Percentiles rank a stretch among this genome's conserved stretches.
These are phyloP conservation scores for Aspergillus biplanus DNA, from an alignment of 495 filamentous ascomycete genomes.

Conservation along the genomic window DNA sequence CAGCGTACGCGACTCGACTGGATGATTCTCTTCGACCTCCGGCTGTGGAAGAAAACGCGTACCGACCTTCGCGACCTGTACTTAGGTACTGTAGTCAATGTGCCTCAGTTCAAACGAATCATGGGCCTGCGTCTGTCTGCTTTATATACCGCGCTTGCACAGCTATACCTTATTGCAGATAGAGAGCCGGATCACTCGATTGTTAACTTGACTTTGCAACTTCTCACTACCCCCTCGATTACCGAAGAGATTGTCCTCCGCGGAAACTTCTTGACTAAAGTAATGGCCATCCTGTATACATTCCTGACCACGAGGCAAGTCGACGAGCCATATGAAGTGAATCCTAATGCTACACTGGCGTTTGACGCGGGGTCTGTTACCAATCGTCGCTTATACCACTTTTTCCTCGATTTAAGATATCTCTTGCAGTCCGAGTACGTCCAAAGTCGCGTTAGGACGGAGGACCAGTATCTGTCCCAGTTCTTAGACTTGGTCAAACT, in stretches of 20 bases:
- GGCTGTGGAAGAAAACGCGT: slow-evolving; percentile 94
- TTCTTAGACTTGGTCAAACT: slow-evolving; percentile 95
- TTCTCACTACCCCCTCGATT: slow-evolving; percentile 94
- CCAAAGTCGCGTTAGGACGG: slow-evolving; percentile 76
- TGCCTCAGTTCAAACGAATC: slow-evolving; percentile 95
- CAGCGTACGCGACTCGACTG: slow-evolving; percentile 90
- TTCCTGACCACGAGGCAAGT: slow-evolving; percentile 96
- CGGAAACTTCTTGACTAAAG: slow-evolving; percentile 94
- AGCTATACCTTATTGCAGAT: slow-evolving; percentile 95
- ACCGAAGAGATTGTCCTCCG: slow-evolving; percentile 91
- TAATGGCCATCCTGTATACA: slow-evolving; percentile 95
- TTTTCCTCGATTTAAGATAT: slow-evolving; percentile 90
- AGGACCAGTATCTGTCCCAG: slow-evolving; percentile 86
- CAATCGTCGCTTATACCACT: slow-evolving; percentile 94
- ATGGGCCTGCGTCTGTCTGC: slow-evolving; percentile 90
- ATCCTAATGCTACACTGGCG: slow-evolving; percentile 79
- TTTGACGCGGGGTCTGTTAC: slow-evolving; percentile 93
- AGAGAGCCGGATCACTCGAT: slow-evolving; percentile 97
- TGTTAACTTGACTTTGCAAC: slow-evolving; percentile 94
- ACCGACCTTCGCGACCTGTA: slow-evolving; percentile 91
- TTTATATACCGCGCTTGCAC: slow-evolving; percentile 88
- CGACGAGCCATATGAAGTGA: slow-evolving; percentile 85
- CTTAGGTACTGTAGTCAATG: slow-evolving; percentile 92
- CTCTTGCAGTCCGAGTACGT: slow-evolving; percentile 86
- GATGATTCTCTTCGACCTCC: slow-evolving; percentile 93